These are phyloP conservation scores for Firmiana major DNA, from an alignment of 345 rosid genomes.

Conservation along the genomic window DNA sequence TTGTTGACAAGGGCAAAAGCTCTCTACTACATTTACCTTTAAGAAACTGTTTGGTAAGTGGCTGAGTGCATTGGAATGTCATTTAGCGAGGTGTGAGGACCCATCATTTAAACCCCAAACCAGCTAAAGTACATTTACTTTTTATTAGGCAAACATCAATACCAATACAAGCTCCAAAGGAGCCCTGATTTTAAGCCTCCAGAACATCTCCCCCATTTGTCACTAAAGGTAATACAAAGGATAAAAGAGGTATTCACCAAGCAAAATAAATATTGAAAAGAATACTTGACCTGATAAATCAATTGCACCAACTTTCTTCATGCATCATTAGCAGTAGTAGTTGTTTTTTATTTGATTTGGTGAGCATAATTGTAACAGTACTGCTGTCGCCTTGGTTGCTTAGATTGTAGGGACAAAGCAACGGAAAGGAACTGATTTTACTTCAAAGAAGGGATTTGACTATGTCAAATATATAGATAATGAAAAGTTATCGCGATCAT, in stretches of 20 bases:
- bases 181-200: constrained; percentile 5
- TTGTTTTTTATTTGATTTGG: constrained; percentile 4
- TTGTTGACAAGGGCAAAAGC: neutral
- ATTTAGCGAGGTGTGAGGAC: constrained; percentile 3
- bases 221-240: constrained; percentile 10
- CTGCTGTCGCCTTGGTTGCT: neutral
- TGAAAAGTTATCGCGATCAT: constrained; percentile 5
- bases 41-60: neutral
- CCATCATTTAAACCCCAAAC: neutral
- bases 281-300: constrained; percentile 1
- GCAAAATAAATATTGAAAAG: constrained; percentile 1
- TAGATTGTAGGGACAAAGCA: constrained; percentile 7
- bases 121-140: constrained; percentile 26
- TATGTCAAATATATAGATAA: neutral
- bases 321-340: neutral
- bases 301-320: constrained; percentile 11
- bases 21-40: neutral
- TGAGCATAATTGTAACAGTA: neutral
- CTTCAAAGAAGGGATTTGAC: constrained; percentile 11
- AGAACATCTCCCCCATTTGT: neutral
- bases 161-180: constrained; percentile 8
- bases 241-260: neutral
- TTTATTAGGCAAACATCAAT: constrained; percentile 16
- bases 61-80: constrained; percentile 3
- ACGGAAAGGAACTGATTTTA: neutral